phyloP scores from a whole-genome alignment of 2,329 filamentous ascomycete genomes.

The Cladophialophora bantiana region DNA sequence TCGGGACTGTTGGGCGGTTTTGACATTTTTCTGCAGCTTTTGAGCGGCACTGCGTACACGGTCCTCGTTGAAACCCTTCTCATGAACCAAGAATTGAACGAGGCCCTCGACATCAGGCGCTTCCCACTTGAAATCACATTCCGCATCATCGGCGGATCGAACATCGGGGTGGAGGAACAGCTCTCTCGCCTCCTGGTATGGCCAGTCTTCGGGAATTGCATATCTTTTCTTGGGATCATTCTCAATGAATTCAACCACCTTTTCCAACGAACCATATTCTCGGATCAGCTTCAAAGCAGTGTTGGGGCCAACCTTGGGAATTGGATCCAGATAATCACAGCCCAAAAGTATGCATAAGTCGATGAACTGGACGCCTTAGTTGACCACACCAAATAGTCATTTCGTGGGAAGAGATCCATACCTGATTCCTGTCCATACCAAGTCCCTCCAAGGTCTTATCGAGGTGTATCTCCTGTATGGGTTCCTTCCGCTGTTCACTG shows the following conservation, averaged over 20 bases:
- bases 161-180: constrained; percentile 94
- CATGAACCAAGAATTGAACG: constrained; percentile 85
- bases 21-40: constrained; percentile 86
- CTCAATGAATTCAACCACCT: constrained; percentile 80
- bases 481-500: constrained; percentile 95
- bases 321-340: constrained; percentile 96
- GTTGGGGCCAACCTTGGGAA: constrained; percentile 90
- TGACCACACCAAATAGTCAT: neutral
- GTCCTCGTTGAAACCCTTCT: constrained; percentile 98
- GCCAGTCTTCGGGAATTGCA: constrained; percentile 93
- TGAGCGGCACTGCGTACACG: constrained; percentile 80
- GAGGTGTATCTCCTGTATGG: constrained; percentile 92
- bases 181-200: constrained; percentile 86
- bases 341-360: constrained; percentile 97
- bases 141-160: constrained; percentile 77
- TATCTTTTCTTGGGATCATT: constrained; percentile 80
- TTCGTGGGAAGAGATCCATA: constrained; percentile 46
- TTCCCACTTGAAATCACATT: constrained; percentile 98
- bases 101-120: constrained; percentile 89
- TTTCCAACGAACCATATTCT: constrained; percentile 86
- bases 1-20: constrained; percentile 86
- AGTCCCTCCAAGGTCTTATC: constrained; percentile 86
- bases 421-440: constrained; percentile 85
- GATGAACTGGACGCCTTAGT: constrained; percentile 72
- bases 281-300: constrained; percentile 94